Conservation (phyloP, 2,329 filamentous ascomycete genomes). For the Epichloe scottii region DNA sequence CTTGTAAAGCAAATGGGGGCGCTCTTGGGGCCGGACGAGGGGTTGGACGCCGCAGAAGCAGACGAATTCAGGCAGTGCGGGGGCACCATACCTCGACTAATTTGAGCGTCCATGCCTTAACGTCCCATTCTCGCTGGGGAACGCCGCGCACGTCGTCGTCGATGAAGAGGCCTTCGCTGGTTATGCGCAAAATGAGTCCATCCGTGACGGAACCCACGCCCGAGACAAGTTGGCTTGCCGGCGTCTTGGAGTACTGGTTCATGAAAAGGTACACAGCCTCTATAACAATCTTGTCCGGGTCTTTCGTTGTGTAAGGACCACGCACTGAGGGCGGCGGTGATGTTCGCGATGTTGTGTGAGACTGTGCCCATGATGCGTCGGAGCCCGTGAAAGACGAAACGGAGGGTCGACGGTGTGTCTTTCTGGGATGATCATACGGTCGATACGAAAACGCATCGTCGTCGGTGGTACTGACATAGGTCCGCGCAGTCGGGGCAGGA, state of each 20-base stretch:
- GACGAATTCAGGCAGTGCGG: slow-evolving; percentile 43
- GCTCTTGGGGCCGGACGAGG: slow-evolving; percentile 25
- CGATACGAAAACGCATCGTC: slow-evolving; percentile 61
- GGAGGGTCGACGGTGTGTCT: slow-evolving; percentile 46
- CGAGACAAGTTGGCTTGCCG: slow-evolving; percentile 77
- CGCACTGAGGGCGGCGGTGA: slow-evolving; percentile 70
- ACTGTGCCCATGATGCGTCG: slow-evolving; percentile 76
- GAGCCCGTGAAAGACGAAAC: slow-evolving; percentile 57
- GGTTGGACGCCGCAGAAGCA: slow-evolving; percentile 26
- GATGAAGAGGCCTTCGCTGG: slow-evolving; percentile 89
- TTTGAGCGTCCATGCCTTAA: slow-evolving; percentile 97
- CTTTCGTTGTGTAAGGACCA: slow-evolving; percentile 71
- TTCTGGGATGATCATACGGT: slow-evolving; percentile 60
- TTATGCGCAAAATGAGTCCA: slow-evolving; percentile 81
- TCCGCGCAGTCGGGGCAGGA: slow-evolving; percentile 41
- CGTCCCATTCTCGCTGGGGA: slow-evolving; percentile 94
- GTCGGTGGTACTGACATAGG: slow-evolving; percentile 43
- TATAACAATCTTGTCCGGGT: slow-evolving; percentile 93
- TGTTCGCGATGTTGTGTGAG: slow-evolving; percentile 70
- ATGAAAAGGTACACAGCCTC: slow-evolving; percentile 87
- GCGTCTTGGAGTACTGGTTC: slow-evolving; percentile 77
- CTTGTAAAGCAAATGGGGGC: slow-evolving; percentile 33
- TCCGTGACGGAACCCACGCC: slow-evolving; percentile 80
- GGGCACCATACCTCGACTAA: slow-evolving; percentile 79
- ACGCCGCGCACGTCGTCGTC: slow-evolving; percentile 89